These are phyloP conservation scores for Daldinia decipiens DNA, from an alignment of 495 filamentous ascomycete genomes.

Conservation along the genomic window DNA sequence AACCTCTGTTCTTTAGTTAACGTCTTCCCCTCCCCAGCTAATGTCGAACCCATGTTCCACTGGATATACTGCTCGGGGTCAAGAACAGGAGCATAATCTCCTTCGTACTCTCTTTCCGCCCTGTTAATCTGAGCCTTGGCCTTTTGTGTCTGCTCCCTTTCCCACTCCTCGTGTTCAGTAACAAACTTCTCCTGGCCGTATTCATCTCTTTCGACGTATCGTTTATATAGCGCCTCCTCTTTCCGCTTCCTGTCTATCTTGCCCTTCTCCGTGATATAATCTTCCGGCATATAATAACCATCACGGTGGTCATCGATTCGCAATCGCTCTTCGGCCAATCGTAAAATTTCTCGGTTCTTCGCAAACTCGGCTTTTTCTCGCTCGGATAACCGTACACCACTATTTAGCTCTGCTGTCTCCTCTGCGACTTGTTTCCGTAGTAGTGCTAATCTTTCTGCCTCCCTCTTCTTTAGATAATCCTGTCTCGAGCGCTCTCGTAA, in stretches of 20 bases:
- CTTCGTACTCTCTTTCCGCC: slow-evolving; percentile 78
- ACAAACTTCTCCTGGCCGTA: slow-evolving; percentile 88
- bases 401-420: slow-evolving; percentile 82
- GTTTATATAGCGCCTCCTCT: slow-evolving; percentile 87
- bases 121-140: slow-evolving; percentile 86
- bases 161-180: slow-evolving; percentile 97
- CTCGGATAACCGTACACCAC: slow-evolving; percentile 77
- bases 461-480: slow-evolving; percentile 92
- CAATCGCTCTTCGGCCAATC: slow-evolving; percentile 87
- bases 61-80: slow-evolving; percentile 89
- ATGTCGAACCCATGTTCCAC: slow-evolving; percentile 79
- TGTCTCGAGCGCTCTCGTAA: slow-evolving; percentile 85
- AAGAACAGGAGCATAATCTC: slow-evolving; percentile 93
- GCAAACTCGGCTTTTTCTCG: slow-evolving; percentile 90
- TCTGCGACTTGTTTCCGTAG: slow-evolving; percentile 92
- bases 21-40: slow-evolving; percentile 70
- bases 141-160: slow-evolving; percentile 87
- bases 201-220: slow-evolving; percentile 90
- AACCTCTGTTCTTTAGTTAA: slow-evolving; percentile 81
- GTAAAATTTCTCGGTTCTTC: slow-evolving; percentile 85
- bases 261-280: slow-evolving; percentile 92
- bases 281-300: slow-evolving; percentile 93
- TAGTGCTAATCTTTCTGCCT: slow-evolving; percentile 83
- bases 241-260: slow-evolving; percentile 92
- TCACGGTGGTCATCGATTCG: slow-evolving; percentile 91